These are phyloP conservation scores for Boletus edulis DNA, from an alignment of 768 basidiomycete species.

Conservation along the genomic window DNA sequence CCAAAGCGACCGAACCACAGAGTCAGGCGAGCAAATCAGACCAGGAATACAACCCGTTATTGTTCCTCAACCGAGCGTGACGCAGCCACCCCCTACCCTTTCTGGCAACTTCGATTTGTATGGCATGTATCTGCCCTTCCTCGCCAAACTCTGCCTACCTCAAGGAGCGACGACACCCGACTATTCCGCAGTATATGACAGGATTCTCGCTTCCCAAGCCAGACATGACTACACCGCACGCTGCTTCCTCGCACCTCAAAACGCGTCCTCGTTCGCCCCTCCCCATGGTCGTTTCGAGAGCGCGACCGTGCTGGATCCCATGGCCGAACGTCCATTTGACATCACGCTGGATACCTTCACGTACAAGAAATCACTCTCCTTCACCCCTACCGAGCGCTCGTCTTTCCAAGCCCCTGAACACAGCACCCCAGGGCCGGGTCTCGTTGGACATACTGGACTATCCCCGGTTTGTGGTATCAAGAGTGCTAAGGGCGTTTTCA, in stretches of 20 bases:
- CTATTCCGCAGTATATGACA: constrained; percentile 33
- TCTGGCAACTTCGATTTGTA: constrained; percentile 41
- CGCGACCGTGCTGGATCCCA: constrained; percentile 30
- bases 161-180: constrained; percentile 23
- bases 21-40: neutral
- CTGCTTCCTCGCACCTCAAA: constrained; percentile 22
- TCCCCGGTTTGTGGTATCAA: constrained; percentile 32
- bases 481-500: constrained; percentile 33
- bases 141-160: constrained; percentile 33
- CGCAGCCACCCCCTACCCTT: constrained; percentile 12
- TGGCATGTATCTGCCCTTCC: constrained; percentile 37
- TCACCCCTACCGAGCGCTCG: constrained; percentile 25
- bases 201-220: constrained; percentile 37
- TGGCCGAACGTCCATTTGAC: constrained; percentile 36
- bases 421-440: constrained; percentile 22
- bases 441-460: constrained; percentile 28
- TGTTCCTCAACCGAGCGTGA: constrained; percentile 2
- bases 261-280: constrained; percentile 9
- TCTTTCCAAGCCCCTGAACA: constrained; percentile 27
- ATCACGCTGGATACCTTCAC: constrained; percentile 26
- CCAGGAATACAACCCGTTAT: constrained; percentile 5
- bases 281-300: constrained; percentile 26
- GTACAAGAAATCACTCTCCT: constrained; percentile 24
- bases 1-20: neutral
- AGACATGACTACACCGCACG: constrained; percentile 37